Percentiles rank a stretch among this genome's conserved stretches.
phyloP scores from a whole-genome alignment of 1,139 yeast genomes.

The Meyerozyma carpophila region DNA sequence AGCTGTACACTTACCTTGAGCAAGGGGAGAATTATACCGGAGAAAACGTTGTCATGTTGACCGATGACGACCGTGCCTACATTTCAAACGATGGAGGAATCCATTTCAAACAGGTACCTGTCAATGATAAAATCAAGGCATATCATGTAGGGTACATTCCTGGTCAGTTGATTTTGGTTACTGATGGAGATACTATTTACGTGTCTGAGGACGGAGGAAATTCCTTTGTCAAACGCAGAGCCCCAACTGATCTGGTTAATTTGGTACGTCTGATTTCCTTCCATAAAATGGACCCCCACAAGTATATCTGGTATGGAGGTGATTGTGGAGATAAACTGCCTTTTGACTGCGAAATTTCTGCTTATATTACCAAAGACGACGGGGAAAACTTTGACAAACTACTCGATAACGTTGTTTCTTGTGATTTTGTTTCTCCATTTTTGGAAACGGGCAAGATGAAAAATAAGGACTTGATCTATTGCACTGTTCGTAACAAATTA shows the following conservation, averaged over 20 bases:
- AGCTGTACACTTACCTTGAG: constrained; percentile 54
- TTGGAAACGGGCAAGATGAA: constrained; percentile 23
- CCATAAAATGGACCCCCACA: constrained; percentile 49
- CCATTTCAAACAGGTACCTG: constrained; percentile 44
- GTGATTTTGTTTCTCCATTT: constrained; percentile 64
- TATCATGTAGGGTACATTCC: constrained; percentile 58
- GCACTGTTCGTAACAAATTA: constrained; percentile 40
- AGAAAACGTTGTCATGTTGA: constrained; percentile 69
- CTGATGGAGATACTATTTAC: constrained; percentile 46
- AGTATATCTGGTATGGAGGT: constrained; percentile 68
- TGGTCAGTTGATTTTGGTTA: constrained; percentile 60
- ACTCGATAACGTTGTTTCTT: constrained; percentile 44
- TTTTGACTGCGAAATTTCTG: constrained; percentile 48
- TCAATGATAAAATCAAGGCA: constrained; percentile 46
- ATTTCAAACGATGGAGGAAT: constrained; percentile 80
- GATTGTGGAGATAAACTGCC: constrained; percentile 43
- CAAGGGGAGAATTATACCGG: constrained; percentile 39
- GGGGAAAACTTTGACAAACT: constrained; percentile 59
- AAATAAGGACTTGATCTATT: constrained; percentile 52
- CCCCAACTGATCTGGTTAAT: constrained; percentile 49
- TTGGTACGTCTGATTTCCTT: constrained; percentile 43
- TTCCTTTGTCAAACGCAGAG: constrained; percentile 35
- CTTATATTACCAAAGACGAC: constrained; percentile 57
- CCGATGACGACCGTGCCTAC: constrained; percentile 45
- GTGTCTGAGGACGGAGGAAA: constrained; percentile 67